Evolutionary conservation across 1,284 basidiomycete species (phyloP).

Genomic region (Trichosporon coremiiforme): DNA sequence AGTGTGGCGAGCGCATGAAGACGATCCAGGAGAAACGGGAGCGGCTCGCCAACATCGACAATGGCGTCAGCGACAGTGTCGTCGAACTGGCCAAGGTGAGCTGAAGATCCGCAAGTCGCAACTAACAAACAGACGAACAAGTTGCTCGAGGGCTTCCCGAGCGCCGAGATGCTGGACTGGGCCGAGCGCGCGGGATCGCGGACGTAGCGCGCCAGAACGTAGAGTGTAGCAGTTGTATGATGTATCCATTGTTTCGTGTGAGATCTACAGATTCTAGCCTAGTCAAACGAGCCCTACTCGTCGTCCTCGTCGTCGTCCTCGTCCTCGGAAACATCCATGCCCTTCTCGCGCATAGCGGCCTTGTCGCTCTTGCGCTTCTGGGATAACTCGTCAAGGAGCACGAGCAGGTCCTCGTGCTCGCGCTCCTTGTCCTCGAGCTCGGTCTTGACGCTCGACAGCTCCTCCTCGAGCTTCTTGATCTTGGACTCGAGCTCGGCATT

Average conservation of each 20-base stretch:
- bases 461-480: conserved; percentile 16
- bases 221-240: conserved; percentile 16
- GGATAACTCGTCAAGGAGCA: conserved; percentile 88
- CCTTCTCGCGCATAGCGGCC: conserved; percentile 68
- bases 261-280: conserved; percentile 15
- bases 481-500: conserved; percentile 16
- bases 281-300: conserved; percentile 15
- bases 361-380: conserved; percentile 84
- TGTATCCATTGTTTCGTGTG: conserved; percentile 9
- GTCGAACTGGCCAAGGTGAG: conserved; percentile 52
- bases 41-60: conserved; percentile 44
- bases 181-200: conserved; percentile 36
- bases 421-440: conserved; percentile 17
- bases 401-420: conserved; percentile 68
- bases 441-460: conserved; percentile 3
- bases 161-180: conserved; percentile 51
- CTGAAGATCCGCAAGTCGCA: neutral
- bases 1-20: conserved; percentile 39
- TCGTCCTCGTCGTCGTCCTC: conserved; percentile 78
- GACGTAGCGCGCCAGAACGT: neutral
- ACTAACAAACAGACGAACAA: conserved; percentile 45
- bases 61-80: conserved; percentile 46
- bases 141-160: conserved; percentile 48
- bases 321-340: conserved; percentile 86
- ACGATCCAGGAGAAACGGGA: conserved; percentile 47